phyloP scores from a whole-genome alignment of 768 basidiomycete species.

The Tricholomella constricta region DNA sequence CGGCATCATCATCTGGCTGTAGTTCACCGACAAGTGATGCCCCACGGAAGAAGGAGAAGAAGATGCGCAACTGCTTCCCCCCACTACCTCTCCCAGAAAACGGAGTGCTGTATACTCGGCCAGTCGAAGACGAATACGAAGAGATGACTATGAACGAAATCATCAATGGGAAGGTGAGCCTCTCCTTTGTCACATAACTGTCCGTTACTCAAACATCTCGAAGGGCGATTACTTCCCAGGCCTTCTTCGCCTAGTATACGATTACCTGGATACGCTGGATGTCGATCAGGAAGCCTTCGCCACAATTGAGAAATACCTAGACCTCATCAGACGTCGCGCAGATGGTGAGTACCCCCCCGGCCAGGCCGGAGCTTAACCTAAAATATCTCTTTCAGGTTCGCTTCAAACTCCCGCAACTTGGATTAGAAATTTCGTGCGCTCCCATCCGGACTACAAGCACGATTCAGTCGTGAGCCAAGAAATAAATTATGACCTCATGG shows the following conservation, averaged over 20 bases:
- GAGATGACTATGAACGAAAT: constrained; percentile 94
- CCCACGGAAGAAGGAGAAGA: constrained; percentile 57
- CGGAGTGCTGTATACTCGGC: constrained; percentile 37
- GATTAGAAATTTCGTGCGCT: constrained; percentile 90
- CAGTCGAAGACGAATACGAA: constrained; percentile 82
- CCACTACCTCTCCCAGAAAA: constrained; percentile 53
- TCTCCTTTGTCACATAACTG: background rate
- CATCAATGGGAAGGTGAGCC: constrained; percentile 84
- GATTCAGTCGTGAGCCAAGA: constrained; percentile 92
- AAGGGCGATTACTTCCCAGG: constrained; percentile 75
- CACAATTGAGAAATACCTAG: constrained; percentile 76
- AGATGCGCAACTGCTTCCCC: constrained; percentile 73
- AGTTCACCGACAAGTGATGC: constrained; percentile 37
- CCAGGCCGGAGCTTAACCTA: background rate
- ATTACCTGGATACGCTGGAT: constrained; percentile 87
- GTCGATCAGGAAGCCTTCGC: constrained; percentile 58
- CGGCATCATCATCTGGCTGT: constrained; percentile 48
- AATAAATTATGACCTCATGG: constrained; percentile 93
- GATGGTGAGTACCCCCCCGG: constrained; percentile 56
- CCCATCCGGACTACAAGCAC: constrained; percentile 88
- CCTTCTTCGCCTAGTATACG: constrained; percentile 75
- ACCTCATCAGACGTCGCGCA: constrained; percentile 76
- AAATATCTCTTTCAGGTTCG: constrained; percentile 49
- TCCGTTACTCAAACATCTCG: background rate
- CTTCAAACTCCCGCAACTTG: constrained; percentile 87